phyloP scores from a whole-genome alignment of 176 grass and related monocot genomes.

The Cenchrus purpureus region DNA sequence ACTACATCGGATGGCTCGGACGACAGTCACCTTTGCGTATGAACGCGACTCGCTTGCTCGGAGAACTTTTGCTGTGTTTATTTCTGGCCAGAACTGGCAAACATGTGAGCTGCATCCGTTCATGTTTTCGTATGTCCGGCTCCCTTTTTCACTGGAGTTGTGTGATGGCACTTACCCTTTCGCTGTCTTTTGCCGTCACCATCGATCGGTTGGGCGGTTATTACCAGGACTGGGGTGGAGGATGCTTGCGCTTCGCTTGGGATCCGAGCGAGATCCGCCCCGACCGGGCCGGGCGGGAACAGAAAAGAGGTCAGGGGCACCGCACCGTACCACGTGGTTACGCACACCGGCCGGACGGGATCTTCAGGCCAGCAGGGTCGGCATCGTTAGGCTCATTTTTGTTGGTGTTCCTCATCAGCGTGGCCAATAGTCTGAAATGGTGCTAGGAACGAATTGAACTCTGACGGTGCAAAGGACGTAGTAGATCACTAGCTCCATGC shows the following conservation, averaged over 20 bases:
- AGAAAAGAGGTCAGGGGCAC: background rate
- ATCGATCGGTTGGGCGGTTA: background rate
- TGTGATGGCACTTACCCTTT: background rate
- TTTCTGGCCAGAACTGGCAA: background rate
- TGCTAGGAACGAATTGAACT: too few relatives aligned
- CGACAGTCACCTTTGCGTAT: background rate
- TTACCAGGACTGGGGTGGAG: background rate
- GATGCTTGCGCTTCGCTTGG: background rate
- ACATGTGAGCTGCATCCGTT: slow-evolving; percentile 5
- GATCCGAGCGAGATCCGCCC: background rate
- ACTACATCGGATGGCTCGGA: background rate
- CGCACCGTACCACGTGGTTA: background rate
- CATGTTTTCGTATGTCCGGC: background rate
- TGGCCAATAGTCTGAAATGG: too few relatives aligned
- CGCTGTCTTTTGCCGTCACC: slow-evolving; percentile 9
- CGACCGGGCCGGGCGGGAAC: background rate
- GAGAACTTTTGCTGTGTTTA: background rate
- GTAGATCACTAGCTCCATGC: too few relatives aligned
- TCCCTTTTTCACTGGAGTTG: background rate
- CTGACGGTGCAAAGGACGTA: too few relatives aligned
- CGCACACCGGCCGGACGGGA: background rate
- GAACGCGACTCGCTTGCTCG: background rate
- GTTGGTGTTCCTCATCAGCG: too few relatives aligned
- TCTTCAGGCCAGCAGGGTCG: background rate
- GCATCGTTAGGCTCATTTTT: background rate